A percentile compares a stretch with the other conserved stretches of the same genome.
phyloP scores from a whole-genome alignment of 202 grass and related monocot species.

The Eragrostis tef region DNA sequence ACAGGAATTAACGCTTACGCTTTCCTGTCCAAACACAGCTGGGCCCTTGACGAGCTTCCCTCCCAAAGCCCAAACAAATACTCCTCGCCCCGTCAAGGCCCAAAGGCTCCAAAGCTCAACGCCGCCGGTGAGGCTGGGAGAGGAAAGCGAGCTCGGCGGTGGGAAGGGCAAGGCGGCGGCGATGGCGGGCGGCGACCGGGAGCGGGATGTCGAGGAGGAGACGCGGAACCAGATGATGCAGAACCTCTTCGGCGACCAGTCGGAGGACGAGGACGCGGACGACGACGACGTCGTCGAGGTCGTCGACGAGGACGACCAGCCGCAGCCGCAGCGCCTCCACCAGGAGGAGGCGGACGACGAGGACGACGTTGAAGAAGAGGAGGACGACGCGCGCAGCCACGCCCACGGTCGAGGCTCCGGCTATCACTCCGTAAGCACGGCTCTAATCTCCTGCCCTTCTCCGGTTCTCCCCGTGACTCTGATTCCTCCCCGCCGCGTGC shows the following conservation, averaged over 20 bases:
- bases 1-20: too few species aligned
- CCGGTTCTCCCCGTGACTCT: background rate
- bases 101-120: too few species aligned
- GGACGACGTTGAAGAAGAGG: constrained; percentile 54
- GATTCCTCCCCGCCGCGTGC: background rate
- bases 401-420: constrained; percentile 57
- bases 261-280: constrained; percentile 75
- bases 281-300: constrained; percentile 64
- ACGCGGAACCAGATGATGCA: constrained; percentile 95
- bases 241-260: constrained; percentile 94
- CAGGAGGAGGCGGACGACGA: constrained; percentile 44
- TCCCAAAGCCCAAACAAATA: too few species aligned
- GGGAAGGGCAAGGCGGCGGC: constrained; percentile 12
- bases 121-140: too few species aligned
- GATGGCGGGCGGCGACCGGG: constrained; percentile 63
- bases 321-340: constrained; percentile 30
- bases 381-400: constrained; percentile 61
- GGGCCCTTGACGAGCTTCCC: too few species aligned
- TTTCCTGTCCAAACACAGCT: too few species aligned
- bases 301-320: constrained; percentile 56
- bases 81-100: too few species aligned
- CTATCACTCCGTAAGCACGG: constrained; percentile 68
- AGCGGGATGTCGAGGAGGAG: constrained; percentile 64
- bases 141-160: too few species aligned
- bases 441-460: background rate